These are phyloP conservation scores for Xylaria flabelliformis DNA, from an alignment of 495 filamentous ascomycete genomes.

Conservation along the genomic window DNA sequence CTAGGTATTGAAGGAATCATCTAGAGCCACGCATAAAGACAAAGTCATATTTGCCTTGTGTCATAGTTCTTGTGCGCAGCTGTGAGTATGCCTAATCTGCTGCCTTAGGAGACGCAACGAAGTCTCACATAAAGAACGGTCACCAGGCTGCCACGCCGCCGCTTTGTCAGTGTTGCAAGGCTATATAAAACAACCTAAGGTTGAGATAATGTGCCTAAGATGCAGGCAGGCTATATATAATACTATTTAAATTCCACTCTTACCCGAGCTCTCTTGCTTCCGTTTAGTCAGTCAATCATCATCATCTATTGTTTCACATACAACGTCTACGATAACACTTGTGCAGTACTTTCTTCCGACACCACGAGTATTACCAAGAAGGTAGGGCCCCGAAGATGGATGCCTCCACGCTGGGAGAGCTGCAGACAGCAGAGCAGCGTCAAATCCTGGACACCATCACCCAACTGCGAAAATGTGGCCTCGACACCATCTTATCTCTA, in stretches of 20 bases:
- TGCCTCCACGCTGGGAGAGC: neutral
- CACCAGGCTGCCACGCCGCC: neutral
- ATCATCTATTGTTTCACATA: neutral
- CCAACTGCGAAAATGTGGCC: neutral
- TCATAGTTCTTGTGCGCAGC: neutral
- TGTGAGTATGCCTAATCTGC: neutral
- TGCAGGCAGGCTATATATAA: neutral
- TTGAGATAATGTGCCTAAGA: neutral
- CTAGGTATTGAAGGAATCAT: neutral
- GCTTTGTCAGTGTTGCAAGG: neutral
- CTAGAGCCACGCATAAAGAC: neutral
- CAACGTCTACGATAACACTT: neutral
- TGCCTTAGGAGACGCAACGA: neutral
- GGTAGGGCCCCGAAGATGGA: neutral
- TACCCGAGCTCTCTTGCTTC: neutral
- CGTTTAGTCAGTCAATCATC: neutral
- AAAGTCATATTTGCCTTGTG: neutral
- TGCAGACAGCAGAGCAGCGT: conserved; percentile 7
- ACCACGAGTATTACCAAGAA: neutral
- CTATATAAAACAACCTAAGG: neutral
- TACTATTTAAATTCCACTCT: neutral
- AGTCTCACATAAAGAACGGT: neutral
- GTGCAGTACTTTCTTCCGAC: neutral
- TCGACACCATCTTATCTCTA: conserved; percentile 36
- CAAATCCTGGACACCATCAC: conserved; percentile 4